These are phyloP conservation scores for Hygrocybe coccinea DNA, from an alignment of 768 basidiomycete genomes.

Conservation along the genomic window DNA sequence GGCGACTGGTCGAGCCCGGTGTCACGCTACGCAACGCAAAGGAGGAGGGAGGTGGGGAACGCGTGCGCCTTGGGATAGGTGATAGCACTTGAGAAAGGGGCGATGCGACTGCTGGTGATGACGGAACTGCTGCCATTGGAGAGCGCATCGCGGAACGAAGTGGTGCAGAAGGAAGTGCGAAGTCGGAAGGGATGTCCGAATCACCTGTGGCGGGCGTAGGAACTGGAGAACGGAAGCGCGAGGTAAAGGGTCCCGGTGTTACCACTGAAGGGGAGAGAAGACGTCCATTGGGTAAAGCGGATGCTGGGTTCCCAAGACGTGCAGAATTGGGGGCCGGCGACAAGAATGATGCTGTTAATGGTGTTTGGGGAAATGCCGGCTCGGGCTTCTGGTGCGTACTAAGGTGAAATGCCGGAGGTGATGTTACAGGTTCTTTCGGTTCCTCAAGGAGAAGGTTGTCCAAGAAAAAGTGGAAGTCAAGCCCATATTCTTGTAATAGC, in stretches of 20 bases:
- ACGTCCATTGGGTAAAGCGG: slow-evolving; percentile 2
- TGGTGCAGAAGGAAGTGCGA: not conserved
- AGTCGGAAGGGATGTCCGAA: not conserved
- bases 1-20: slow-evolving; percentile 2
- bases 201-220: not conserved
- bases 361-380: slow-evolving; percentile 13
- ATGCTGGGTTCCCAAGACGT: slow-evolving; percentile 16
- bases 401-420: slow-evolving; percentile 30
- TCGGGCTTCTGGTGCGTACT: slow-evolving; percentile 22
- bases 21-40: slow-evolving; percentile 15
- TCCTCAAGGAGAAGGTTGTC: slow-evolving; percentile 58
- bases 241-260: slow-evolving; percentile 3
- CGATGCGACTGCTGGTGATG: slow-evolving; percentile 20
- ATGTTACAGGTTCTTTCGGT: slow-evolving; percentile 35
- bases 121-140: slow-evolving; percentile 14
- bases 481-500: slow-evolving; percentile 88
- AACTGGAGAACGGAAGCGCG: slow-evolving; percentile 4
- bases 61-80: slow-evolving; percentile 30
- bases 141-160: slow-evolving; percentile 1
- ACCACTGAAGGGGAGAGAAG: slow-evolving; percentile 6
- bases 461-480: slow-evolving; percentile 93
- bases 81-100: slow-evolving; percentile 27
- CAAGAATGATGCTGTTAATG: slow-evolving; percentile 1
- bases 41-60: slow-evolving; percentile 29
- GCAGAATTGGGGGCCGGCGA: slow-evolving; percentile 11